Percentiles rank a stretch among this genome's conserved stretches.
These are phyloP conservation scores for Agastache rugosa DNA, from an alignment of 257 asterid genomes.

Conservation along the genomic window DNA sequence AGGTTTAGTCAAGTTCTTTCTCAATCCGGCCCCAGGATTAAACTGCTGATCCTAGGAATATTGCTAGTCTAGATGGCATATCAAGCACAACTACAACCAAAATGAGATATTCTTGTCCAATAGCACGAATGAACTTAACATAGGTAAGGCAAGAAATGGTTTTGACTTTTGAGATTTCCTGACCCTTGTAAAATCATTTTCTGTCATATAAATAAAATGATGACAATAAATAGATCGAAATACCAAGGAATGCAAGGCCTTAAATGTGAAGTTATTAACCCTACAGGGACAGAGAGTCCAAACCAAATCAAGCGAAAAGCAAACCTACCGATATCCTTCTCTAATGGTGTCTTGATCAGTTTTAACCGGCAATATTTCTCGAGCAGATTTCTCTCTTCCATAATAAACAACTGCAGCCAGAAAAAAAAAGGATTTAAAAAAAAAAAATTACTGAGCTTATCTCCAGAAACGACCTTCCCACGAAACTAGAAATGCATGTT, in stretches of 20 bases:
- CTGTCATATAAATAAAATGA: conserved; percentile 4
- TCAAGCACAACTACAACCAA: neutral
- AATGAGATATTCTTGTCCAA: neutral
- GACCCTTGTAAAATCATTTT: neutral
- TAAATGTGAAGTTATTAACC: neutral
- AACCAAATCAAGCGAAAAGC: conserved; percentile 22
- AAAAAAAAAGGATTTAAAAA: neutral
- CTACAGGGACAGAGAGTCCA: neutral
- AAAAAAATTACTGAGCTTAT: conserved; percentile 5
- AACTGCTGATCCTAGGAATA: neutral
- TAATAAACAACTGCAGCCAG: conserved; percentile 69
- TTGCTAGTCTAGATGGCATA: neutral
- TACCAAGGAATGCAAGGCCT: neutral
- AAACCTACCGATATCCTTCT: conserved; percentile 90
- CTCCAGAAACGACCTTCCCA: conserved; percentile 8
- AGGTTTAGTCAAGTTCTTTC: conserved; percentile 1
- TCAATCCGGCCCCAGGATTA: conserved; percentile 13
- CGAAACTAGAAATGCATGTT: conserved; percentile 1
- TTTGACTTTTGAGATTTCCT: neutral
- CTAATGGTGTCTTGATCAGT: conserved; percentile 95
- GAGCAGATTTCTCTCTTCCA: conserved; percentile 61
- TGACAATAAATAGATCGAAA: neutral
- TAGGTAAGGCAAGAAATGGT: neutral
- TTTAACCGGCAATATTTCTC: conserved; percentile 69
- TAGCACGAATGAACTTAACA: neutral